Evolutionary conservation across 106 monocot species (phyloP).

Genomic region (Dendrobium nobile): DNA sequence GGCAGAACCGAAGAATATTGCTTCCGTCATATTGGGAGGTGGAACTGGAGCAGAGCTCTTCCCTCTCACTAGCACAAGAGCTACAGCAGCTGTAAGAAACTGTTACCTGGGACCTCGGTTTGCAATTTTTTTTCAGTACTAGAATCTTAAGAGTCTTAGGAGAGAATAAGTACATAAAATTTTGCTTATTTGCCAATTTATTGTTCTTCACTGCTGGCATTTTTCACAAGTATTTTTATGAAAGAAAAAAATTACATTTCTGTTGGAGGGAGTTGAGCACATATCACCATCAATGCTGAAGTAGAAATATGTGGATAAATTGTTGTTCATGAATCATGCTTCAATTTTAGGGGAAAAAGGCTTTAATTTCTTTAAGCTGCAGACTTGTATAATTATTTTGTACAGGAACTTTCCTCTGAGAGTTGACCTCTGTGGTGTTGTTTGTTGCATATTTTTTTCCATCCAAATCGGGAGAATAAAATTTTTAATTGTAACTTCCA

Average conservation of each 20-base stretch:
- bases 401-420: too few relatives aligned
- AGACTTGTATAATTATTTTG: too few relatives aligned
- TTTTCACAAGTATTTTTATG: not conserved
- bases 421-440: too few relatives aligned
- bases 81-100: conserved; percentile 76
- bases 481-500: too few relatives aligned
- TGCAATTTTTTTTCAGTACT: not conserved
- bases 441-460: too few relatives aligned
- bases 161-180: not conserved
- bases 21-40: conserved; percentile 81
- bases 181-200: not conserved
- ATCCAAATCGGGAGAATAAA: too few relatives aligned
- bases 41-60: conserved; percentile 71
- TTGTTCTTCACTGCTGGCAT: not conserved
- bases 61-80: conserved; percentile 79
- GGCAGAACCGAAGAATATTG: conserved; percentile 67
- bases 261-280: not conserved
- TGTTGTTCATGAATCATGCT: too few relatives aligned
- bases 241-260: not conserved
- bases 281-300: not conserved
- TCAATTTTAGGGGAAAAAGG: too few relatives aligned
- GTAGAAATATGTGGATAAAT: too few relatives aligned
- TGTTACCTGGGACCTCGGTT: not conserved
- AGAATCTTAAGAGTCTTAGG: not conserved
- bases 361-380: too few relatives aligned